Base-by-base conservation (phyloP, 345 rosid genomes). In the Citrus maxima region DNA sequence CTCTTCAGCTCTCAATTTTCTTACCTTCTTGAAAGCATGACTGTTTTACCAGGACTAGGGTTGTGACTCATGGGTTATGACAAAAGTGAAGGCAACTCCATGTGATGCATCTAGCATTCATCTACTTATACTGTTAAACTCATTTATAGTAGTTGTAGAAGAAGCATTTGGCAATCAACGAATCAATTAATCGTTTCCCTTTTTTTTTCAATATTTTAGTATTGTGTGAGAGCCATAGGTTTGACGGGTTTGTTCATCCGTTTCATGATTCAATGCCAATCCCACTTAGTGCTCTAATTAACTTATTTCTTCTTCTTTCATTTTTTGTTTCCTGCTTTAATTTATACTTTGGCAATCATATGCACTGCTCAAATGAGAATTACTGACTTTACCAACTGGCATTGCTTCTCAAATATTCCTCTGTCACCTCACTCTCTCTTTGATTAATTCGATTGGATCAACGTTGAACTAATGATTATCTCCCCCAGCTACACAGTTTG, bases 81-180 rank as follows among this genome's bases (percentile, higher is more conserved):
- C 56, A 81, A 72, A 81, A 69, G 67, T 76, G 62, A 76, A 63
- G 51, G 68, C 34, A 34, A 72, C 71, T 54, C 62, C 76, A 78
- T 61, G 81, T 54, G 74, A 77, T 59, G 67, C 30, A 35, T 51
- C 55, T 67, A 40, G 42, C 72, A 27, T 42, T 65, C 51, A 73
- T 64, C n/a, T n/a, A 13, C 27, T 34, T 55, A 35, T 35, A 67
- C 64, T 77, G 58, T 27, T 25, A 19, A 62, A 67, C 12, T 37
- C 46, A 59, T 61, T 28, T 77, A 12, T 68, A 40, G 74, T 42
- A 69, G 28, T 38, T 19, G 34, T 3, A 10, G 80, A 60, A 59
- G 75, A 40, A 70, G 80, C 75, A 68, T 58, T 55, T 38, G 67
- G 59, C 67, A 18, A 51, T 40, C 59, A 14, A 59, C 4, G 34